Percentiles rank a stretch among this genome's conserved stretches.
Evolutionary conservation across 2,329 filamentous ascomycete genomes (phyloP).

Genomic region (Myriosclerotinia duriaeana): DNA sequence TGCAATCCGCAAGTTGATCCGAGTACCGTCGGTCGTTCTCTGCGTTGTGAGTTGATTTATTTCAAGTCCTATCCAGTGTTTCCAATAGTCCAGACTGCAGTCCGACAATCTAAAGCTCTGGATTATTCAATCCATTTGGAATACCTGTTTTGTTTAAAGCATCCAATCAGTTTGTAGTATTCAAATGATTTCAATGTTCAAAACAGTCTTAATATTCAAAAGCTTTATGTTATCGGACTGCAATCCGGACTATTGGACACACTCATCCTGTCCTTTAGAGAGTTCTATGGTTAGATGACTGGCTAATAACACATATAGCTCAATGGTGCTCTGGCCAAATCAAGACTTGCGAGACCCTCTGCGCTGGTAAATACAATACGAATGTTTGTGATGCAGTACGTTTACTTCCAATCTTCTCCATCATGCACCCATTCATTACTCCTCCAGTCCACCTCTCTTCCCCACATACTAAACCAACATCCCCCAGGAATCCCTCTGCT

Average conservation of each 20-base stretch:
- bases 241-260: no score
- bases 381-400: conserved; percentile 58
- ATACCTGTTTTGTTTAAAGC: no score
- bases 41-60: background rate
- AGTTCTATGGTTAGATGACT: background rate
- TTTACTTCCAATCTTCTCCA: conserved; percentile 24
- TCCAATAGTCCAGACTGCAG: no score
- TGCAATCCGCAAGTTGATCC: background rate
- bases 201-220: no score
- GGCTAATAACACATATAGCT: conserved; percentile 38
- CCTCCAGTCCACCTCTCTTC: background rate
- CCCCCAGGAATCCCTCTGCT: conserved; percentile 50
- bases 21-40: background rate
- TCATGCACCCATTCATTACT: background rate
- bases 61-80: background rate
- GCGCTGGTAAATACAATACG: conserved; percentile 47
- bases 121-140: no score
- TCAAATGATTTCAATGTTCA: no score
- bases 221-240: no score
- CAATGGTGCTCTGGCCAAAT: conserved; percentile 58
- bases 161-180: no score
- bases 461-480: background rate
- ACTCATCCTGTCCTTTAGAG: no score
- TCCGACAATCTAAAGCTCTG: no score
- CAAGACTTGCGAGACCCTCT: conserved; percentile 60